Percentiles rank a stretch among this genome's conserved stretches.
phyloP scores from a whole-genome alignment of 371 early-diverging fungal species.

The Syncephalis plumigaleata region DNA sequence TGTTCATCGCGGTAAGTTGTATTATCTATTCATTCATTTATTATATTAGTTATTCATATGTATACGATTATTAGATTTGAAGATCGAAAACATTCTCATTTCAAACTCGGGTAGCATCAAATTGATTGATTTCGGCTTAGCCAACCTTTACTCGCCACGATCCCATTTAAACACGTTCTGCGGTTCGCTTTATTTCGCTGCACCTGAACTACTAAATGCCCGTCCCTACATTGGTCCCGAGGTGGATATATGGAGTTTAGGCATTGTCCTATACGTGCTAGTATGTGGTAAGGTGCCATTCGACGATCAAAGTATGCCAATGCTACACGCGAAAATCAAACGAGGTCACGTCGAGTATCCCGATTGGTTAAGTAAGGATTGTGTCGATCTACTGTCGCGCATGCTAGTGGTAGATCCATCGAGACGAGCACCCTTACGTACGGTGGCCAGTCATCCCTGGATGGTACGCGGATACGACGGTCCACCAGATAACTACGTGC shows the following conservation, averaged over 20 bases:
- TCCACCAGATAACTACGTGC: conserved; percentile 43
- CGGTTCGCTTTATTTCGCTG: conserved; percentile 95
- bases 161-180: conserved; percentile 76
- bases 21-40: conserved; percentile 4
- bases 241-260: conserved; percentile 93
- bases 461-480: conserved; percentile 58
- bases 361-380: conserved; percentile 42
- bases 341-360: conserved; percentile 62
- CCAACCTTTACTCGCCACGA: conserved; percentile 74
- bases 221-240: conserved; percentile 85
- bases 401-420: conserved; percentile 62
- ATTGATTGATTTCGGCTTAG: conserved; percentile 90
- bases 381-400: conserved; percentile 53
- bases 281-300: conserved; percentile 92
- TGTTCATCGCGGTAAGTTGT: not conserved
- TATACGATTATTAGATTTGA: conserved; percentile 43
- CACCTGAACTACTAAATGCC: conserved; percentile 86
- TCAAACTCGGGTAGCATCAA: conserved; percentile 49
- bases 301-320: conserved; percentile 78
- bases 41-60: not conserved
- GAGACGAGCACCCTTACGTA: conserved; percentile 56
- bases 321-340: conserved; percentile 85
- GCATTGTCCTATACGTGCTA: conserved; percentile 90
- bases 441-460: conserved; percentile 76
- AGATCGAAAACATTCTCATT: conserved; percentile 92